Evolutionary conservation across 2,329 filamentous ascomycete species (phyloP).

Genomic region (Cordyceps cicadae): DNA sequence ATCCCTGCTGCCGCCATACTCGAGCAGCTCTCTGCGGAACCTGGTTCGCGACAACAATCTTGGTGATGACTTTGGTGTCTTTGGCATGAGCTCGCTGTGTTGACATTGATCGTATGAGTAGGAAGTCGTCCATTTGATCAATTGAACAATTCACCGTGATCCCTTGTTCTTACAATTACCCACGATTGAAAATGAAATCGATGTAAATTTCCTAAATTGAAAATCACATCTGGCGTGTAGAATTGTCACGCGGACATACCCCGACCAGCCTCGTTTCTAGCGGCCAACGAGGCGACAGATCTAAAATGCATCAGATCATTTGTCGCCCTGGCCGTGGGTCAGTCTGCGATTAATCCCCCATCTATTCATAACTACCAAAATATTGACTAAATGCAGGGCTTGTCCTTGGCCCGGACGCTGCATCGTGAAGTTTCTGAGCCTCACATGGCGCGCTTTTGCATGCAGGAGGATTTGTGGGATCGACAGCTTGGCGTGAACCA

Average conservation of each 20-base stretch:
- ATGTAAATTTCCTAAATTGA: not conserved
- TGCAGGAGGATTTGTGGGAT: not conserved
- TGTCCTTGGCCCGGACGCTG: not conserved
- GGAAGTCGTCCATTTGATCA: not conserved
- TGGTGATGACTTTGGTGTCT: not conserved
- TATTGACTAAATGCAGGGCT: not conserved
- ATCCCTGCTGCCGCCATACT: slow-evolving; percentile 18
- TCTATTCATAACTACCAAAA: not conserved
- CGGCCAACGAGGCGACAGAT: not conserved
- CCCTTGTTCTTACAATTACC: too few species aligned
- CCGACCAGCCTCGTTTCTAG: slow-evolving; percentile 5
- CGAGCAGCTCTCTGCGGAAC: slow-evolving; percentile 17
- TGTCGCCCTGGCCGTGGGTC: not conserved
- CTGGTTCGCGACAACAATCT: too few species aligned
- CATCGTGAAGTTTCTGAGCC: not conserved
- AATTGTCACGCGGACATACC: not conserved
- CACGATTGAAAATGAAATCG: not conserved
- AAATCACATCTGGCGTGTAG: not conserved
- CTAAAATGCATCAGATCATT: not conserved
- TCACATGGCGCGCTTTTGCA: not conserved
- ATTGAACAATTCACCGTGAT: too few species aligned
- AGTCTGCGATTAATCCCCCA: not conserved
- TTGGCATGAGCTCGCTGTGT: not conserved
- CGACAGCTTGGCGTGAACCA: too few species aligned
- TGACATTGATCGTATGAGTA: not conserved